A percentile compares a stretch with the other conserved stretches of the same genome.
phyloP scores from a whole-genome alignment of 768 basidiomycete genomes.

The Hygrocybe coccinea region DNA sequence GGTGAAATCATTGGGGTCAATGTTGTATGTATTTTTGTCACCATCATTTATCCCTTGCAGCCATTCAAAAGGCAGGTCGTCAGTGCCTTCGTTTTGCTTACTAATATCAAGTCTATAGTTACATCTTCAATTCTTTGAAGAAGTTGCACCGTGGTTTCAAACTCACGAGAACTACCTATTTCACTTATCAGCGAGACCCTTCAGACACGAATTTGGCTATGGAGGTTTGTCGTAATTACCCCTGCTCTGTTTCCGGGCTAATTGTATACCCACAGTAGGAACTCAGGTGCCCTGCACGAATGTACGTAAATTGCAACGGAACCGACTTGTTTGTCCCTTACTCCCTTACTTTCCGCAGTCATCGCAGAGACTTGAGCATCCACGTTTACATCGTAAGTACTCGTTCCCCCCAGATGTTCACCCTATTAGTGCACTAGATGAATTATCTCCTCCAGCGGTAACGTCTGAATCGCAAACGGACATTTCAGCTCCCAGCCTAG shows the following conservation, averaged over 20 bases:
- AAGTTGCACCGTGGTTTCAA: slow-evolving; percentile 41
- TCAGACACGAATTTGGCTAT: slow-evolving; percentile 17
- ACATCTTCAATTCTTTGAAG: slow-evolving; percentile 35
- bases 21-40: no score
- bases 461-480: slow-evolving; percentile 18
- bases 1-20: no score
- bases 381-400: slow-evolving; percentile 30
- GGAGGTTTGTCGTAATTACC: slow-evolving; percentile 21
- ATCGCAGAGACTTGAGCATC: not conserved
- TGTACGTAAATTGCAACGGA: slow-evolving; percentile 31
- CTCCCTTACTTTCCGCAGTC: not conserved
- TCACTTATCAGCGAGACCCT: slow-evolving; percentile 41
- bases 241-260: slow-evolving; percentile 2
- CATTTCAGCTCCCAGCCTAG: slow-evolving; percentile 45
- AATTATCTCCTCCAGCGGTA: slow-evolving; percentile 14
- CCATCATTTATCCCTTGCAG: no score
- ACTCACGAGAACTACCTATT: slow-evolving; percentile 34
- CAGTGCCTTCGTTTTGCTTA: not conserved
- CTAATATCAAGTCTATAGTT: slow-evolving; percentile 26
- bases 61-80: no score
- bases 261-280: not conserved
- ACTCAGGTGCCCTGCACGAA: slow-evolving; percentile 12
- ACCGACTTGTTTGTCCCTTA: slow-evolving; percentile 1
- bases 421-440: not conserved
- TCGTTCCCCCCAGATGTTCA: slow-evolving; percentile 32